Percentiles rank a stretch among this genome's conserved stretches.
These are phyloP conservation scores for Diaporthe vexans DNA, from an alignment of 2,329 filamentous ascomycete species.

Conservation along the genomic window DNA sequence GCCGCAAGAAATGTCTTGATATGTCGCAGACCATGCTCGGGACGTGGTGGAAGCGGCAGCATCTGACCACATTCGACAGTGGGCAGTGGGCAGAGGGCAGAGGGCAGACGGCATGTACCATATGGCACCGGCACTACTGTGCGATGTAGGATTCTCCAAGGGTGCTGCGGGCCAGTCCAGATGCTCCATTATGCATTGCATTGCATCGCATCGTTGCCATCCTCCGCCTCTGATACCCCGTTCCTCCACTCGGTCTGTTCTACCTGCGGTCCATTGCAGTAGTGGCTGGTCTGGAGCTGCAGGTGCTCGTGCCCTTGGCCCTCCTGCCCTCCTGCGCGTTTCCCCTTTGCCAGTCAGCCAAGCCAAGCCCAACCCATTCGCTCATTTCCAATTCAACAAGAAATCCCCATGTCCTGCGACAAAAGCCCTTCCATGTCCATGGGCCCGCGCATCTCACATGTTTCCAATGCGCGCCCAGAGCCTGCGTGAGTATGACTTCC, in stretches of 20 bases:
- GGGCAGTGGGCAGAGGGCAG: no score
- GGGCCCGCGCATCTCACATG: not conserved
- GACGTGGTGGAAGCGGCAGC: not conserved
- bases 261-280: slow-evolving; percentile 38
- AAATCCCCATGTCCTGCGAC: not conserved
- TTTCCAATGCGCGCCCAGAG: not conserved
- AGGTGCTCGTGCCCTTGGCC: slow-evolving; percentile 29
- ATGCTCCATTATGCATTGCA: slow-evolving; percentile 39
- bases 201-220: slow-evolving; percentile 39
- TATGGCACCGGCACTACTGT: slow-evolving; percentile 20
- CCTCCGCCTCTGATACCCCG: slow-evolving; percentile 19
- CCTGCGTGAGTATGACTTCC: not conserved
- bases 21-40: not conserved
- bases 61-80: slow-evolving; percentile 20
- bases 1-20: no score
- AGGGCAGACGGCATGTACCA: slow-evolving; percentile 14
- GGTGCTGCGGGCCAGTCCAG: slow-evolving; percentile 27
- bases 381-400: not conserved
- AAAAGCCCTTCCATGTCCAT: not conserved
- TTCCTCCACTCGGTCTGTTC: slow-evolving; percentile 42
- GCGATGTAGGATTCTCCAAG: slow-evolving; percentile 15
- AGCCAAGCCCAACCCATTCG: slow-evolving; percentile 19
- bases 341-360: slow-evolving; percentile 23
- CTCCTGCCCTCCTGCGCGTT: not conserved
- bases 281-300: slow-evolving; percentile 40